Evolutionary conservation across 305 asterid genomes (phyloP).

Genomic region (Solanum hybrid): DNA sequence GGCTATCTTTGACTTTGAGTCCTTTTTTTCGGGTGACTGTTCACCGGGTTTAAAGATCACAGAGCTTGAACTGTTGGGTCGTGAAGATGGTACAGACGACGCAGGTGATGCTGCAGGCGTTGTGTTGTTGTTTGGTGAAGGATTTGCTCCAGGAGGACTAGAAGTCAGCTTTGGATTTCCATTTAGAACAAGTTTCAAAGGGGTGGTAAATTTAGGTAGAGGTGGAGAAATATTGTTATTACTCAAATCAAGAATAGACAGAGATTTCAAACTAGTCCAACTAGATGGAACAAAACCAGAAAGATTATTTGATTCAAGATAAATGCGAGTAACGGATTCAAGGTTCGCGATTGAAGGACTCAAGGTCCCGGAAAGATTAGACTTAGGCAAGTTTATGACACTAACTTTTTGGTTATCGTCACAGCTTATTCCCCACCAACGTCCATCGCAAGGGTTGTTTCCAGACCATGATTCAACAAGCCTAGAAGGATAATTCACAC

Average conservation of each 20-base stretch:
- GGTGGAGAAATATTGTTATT: slow-evolving; percentile 63
- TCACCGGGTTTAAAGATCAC: slow-evolving; percentile 7
- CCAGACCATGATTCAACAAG: slow-evolving; percentile 73
- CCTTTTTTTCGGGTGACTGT: slow-evolving; percentile 19
- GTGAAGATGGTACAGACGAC: slow-evolving; percentile 18
- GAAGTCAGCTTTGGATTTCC: slow-evolving; percentile 45
- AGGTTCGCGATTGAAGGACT: slow-evolving; percentile 60
- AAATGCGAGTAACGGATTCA: slow-evolving; percentile 45
- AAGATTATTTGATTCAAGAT: slow-evolving; percentile 49
- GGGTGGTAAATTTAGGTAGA: slow-evolving; percentile 38
- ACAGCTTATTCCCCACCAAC: slow-evolving; percentile 70
- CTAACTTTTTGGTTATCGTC: slow-evolving; percentile 32
- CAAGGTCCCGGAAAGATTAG: slow-evolving; percentile 53
- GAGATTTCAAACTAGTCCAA: slow-evolving; percentile 56
- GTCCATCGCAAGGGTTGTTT: slow-evolving; percentile 45
- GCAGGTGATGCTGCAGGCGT: slow-evolving; percentile 22
- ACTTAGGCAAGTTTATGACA: slow-evolving; percentile 43
- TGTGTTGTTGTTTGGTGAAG: slow-evolving; percentile 15
- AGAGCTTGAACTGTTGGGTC: slow-evolving; percentile 14
- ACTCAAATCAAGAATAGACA: slow-evolving; percentile 49
- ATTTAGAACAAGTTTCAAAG: slow-evolving; percentile 32
- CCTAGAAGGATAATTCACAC: slow-evolving; percentile 49
- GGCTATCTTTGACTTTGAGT: slow-evolving; percentile 28
- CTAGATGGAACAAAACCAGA: slow-evolving; percentile 52
- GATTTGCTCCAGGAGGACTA: slow-evolving; percentile 20